Evolutionary conservation across 2,329 filamentous ascomycete species (phyloP), one percentile per base, ranked within the genome.

Genomic region (Alternaria hordeiaustralica): DNA sequence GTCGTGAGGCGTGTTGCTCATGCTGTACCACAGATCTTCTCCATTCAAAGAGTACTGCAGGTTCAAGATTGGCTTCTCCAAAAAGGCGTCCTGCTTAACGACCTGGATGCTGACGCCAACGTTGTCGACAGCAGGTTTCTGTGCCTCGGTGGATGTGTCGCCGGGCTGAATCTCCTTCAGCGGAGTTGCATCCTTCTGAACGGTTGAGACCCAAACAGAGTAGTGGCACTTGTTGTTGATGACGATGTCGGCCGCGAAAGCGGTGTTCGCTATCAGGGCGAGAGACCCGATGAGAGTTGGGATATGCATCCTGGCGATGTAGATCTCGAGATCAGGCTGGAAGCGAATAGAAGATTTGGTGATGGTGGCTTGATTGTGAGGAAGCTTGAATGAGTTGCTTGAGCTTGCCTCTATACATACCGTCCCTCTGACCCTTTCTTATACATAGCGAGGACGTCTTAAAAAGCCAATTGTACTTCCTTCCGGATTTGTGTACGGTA

Each of bases 191-290:
- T 44, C 43, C 36, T 30, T 5, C 43, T 62, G 50, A n/a, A 76
- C 70, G 6, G 66, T 66, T 13, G 71, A 70, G 13, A 74, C 57
- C 51, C 62, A 78, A 46, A 76, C 60, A 49, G 69, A 44, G 57
- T 63, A 67, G 60, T 59, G 25, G 58, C 75, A 77, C 46, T 74
- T 67, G 68, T 77, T 78, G 59, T 66, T 65, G 44, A 78, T 58
- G 15, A 57, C 53, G 51, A 71, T 55, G 9, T 58, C 55, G 36
- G 64, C 66, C 26, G 69, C 65, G 28, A 68, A 54, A 41, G 71
- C 44, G 8, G 63, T 63, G 58, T 58, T 54, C 47, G 63, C 51
- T 8, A 60, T 50, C 45, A 74, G 58, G 41, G 62, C 62, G 44
- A 74, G 30, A 49, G 61, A 30, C 33, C 63, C 30, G 65, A 73